Evolutionary conservation across 768 basidiomycete species (phyloP), one percentile per base, ranked within the genome.

Genomic region (Gautieria morchelliformis): DNA sequence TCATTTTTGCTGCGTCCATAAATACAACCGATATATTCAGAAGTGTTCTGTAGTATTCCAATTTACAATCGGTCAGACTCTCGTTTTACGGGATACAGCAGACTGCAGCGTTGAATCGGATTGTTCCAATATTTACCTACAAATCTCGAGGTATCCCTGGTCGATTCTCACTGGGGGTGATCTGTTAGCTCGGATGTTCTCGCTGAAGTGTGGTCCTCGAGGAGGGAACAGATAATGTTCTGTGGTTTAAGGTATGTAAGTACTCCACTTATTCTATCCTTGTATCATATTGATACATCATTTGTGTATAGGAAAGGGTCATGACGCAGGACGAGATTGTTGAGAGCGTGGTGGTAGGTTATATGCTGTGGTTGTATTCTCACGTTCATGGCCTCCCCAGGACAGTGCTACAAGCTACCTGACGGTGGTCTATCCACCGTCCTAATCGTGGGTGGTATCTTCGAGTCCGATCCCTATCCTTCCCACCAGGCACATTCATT

Each of bases 371-470:
- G 19, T 24, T 6, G 12, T 15, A 32, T 33, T 42, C 51, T 20
- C 17, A 24, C 42, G 3, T 20, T 35, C 17, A 55, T 20, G 44
- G 53, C 45, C 52, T 35, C 17, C 11, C 33, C 35, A 85, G 86
- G 85, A 90, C 58, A 85, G 85, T 41, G 75, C 79, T 17, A 82
- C 79, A 5, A 80, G 78, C 22, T 76, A 77, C 0, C 67, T 88
- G 2, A n/a, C 76, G 78, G 56, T 92, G 89, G 89, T 80, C 80
- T 10, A 81, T 90, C 27, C 89, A 90, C 66, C 80, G 83, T 5
- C 89, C 89, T 1, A 81, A 82, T 57, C 80, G 85, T 30, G 89
- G 89, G 45, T 92, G 89, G 89, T 92, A 91, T 68, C 82, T 92
- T 59, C 85, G 85, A 42, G 71, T 92, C 24, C 79, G 85, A 37